Evolutionary conservation across 192 early-diverging fungal genomes (phyloP).

Genomic region (Podila horticola): DNA sequence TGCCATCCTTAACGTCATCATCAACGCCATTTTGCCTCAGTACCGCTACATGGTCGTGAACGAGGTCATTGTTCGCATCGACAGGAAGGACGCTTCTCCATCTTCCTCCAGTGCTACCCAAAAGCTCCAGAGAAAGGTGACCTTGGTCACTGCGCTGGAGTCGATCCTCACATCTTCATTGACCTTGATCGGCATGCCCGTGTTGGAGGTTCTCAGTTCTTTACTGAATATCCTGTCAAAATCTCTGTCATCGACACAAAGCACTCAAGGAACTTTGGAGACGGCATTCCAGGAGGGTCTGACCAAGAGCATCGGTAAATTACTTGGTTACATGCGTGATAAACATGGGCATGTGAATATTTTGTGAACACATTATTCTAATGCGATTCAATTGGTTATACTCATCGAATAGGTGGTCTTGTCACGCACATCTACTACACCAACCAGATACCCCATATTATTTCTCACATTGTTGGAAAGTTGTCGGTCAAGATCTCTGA

Average conservation of each 20-base stretch:
- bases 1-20: constrained; percentile 33
- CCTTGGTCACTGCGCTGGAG: constrained; percentile 55
- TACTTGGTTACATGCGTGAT: background rate
- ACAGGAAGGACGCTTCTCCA: constrained; percentile 17
- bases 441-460: constrained; percentile 66
- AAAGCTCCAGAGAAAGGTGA: constrained; percentile 52
- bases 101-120: constrained; percentile 23
- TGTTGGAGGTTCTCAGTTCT: constrained; percentile 62
- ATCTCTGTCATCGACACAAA: constrained; percentile 20
- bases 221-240: constrained; percentile 53
- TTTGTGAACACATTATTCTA: background rate
- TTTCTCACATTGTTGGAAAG: constrained; percentile 59
- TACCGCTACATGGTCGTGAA: constrained; percentile 61
- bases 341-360: background rate
- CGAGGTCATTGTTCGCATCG: constrained; percentile 57
- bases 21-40: constrained; percentile 52
- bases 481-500: constrained; percentile 31
- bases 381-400: background rate
- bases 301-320: constrained; percentile 45
- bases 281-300: constrained; percentile 31
- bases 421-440: constrained; percentile 66
- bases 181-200: constrained; percentile 59
- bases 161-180: constrained; percentile 55
- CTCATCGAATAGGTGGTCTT: constrained; percentile 56
- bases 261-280: constrained; percentile 12